Evolutionary conservation across 306 rosid species (phyloP).

Genomic region (Alnus rubra): DNA sequence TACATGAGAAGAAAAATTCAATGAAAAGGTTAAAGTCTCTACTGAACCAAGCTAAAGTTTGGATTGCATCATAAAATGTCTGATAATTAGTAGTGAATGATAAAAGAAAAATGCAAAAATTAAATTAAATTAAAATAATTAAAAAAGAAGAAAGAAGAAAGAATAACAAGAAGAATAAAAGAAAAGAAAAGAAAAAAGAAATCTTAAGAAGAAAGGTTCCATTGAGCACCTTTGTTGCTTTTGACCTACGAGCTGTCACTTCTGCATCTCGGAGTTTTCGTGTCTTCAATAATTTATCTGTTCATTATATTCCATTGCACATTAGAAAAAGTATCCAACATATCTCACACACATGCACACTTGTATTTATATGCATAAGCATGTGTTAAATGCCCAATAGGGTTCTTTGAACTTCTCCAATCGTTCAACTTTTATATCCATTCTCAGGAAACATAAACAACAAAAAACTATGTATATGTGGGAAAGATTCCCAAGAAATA

Average conservation of each 20-base stretch:
- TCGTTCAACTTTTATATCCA: neutral
- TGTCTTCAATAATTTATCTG: constrained; percentile 84
- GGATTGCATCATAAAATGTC: neutral
- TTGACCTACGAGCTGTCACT: constrained; percentile 78
- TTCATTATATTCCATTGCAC: constrained; percentile 2
- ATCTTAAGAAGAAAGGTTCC: neutral
- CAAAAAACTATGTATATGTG: neutral
- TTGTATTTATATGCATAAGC: neutral
- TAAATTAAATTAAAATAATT: no score
- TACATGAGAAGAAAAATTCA: constrained; percentile 24
- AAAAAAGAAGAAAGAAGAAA: neutral
- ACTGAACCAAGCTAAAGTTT: neutral
- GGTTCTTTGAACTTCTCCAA: constrained; percentile 9
- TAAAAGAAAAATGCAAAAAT: neutral
- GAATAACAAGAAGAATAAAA: neutral
- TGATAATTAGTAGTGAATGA: neutral
- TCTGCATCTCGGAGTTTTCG: constrained; percentile 85
- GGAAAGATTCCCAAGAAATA: neutral
- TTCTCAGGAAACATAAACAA: constrained; percentile 5
- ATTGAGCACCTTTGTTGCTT: constrained; percentile 60
- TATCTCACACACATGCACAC: neutral
- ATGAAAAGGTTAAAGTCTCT: neutral
- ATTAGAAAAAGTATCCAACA: neutral
- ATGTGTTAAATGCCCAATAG: neutral
- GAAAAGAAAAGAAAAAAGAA: neutral